Conservation (phyloP, 2,329 filamentous ascomycete species). For the Xylariales sp. region DNA sequence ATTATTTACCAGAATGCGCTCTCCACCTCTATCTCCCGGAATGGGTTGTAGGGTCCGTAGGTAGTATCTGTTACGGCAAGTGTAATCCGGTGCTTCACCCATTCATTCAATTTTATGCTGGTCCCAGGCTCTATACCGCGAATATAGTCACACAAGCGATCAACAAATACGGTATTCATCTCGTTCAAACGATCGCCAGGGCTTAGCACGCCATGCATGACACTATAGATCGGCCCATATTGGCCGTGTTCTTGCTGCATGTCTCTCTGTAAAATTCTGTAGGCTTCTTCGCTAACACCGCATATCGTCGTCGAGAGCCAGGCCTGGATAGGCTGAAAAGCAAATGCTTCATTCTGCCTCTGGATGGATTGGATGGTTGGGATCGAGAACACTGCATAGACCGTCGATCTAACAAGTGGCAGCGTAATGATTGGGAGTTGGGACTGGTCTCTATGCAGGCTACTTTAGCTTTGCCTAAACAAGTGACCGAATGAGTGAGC, state of each 20-base stretch:
- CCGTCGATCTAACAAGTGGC: neutral
- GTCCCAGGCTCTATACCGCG: conserved; percentile 1
- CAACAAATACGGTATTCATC: neutral
- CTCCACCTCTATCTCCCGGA: neutral
- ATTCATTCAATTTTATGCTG: conserved; percentile 20
- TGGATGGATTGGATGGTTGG: conserved; percentile 11
- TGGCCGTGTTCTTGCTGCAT: neutral
- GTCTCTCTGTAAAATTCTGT: conserved; percentile 4
- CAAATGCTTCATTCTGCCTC: conserved; percentile 5
- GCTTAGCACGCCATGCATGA: neutral
- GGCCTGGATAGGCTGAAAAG: conserved; percentile 10
- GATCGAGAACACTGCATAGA: conserved; percentile 14
- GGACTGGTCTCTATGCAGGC: neutral
- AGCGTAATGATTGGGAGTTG: conserved; percentile 12
- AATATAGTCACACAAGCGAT: neutral
- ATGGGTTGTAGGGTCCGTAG: conserved; percentile 10
- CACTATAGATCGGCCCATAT: neutral
- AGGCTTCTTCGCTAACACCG: conserved; percentile 8
- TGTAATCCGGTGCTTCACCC: conserved; percentile 10
- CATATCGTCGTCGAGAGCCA: neutral
- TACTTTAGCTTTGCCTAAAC: neutral
- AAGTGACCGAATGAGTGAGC: neutral
- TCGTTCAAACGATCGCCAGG: neutral
- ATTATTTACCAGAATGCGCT: conserved; percentile 15
- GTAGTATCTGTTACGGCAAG: conserved; percentile 16